Evolutionary conservation across 225 moss, liverwort and hornwort species (phyloP).

Genomic region (Physcomitrium patens): DNA sequence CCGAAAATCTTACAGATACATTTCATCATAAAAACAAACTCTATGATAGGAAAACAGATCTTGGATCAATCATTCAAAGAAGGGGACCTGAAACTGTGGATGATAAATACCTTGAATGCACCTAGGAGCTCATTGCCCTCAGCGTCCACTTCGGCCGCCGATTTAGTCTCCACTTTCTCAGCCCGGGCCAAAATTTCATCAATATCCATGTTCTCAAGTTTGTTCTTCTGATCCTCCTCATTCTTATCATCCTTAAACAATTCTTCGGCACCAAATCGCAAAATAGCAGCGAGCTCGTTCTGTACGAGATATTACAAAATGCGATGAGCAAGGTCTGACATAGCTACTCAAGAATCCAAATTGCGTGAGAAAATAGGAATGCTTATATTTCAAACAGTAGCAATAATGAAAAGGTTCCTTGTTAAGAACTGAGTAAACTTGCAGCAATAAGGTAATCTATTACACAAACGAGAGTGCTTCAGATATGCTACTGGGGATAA

Average conservation of each 20-base stretch:
- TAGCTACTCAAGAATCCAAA: neutral
- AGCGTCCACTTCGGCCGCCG: constrained; percentile 61
- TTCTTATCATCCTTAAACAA: constrained; percentile 96
- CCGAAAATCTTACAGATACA: neutral
- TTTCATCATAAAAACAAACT: neutral
- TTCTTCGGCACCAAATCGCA: constrained; percentile 99
- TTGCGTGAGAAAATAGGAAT: neutral
- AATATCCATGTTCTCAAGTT: constrained; percentile 95
- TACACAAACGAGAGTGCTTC: neutral
- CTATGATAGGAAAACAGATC: neutral
- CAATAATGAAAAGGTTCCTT: neutral
- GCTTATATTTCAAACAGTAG: neutral
- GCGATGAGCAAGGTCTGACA: neutral
- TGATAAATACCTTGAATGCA: constrained; percentile 82
- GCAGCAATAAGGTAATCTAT: neutral
- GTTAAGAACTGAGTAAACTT: constrained; percentile 6
- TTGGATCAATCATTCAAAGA: neutral
- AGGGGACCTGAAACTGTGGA: neutral
- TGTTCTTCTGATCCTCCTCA: constrained; percentile 95
- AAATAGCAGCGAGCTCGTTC: constrained; percentile 97
- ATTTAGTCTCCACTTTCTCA: constrained; percentile 94
- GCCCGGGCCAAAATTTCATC: constrained; percentile 99
- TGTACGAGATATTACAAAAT: constrained; percentile 35
- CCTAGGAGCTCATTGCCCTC: constrained; percentile 92
- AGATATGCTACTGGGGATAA: neutral